Conservation (phyloP, 768 basidiomycete genomes). For the Naganishia randhawae region DNA sequence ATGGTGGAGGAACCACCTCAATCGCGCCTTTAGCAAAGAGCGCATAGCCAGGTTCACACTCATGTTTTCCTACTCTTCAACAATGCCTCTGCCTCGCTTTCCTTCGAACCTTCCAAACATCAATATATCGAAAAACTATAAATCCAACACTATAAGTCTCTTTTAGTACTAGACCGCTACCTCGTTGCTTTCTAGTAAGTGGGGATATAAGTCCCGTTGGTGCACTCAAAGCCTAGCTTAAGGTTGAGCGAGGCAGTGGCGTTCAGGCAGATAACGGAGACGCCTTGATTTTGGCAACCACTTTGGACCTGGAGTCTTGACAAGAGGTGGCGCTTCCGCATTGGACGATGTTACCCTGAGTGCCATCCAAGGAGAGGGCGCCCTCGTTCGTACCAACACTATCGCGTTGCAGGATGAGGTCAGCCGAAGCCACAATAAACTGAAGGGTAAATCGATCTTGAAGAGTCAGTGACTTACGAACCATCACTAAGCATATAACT, state of each 20-base stretch:
- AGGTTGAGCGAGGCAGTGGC: conserved; percentile 29
- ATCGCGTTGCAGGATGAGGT: neutral
- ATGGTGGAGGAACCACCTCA: too few species aligned
- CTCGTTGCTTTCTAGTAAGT: neutral
- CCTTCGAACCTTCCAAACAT: neutral
- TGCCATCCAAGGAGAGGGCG: conserved; percentile 33
- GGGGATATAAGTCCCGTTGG: conserved; percentile 33
- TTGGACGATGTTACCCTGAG: conserved; percentile 34
- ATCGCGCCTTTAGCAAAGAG: too few species aligned
- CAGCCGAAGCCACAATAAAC: neutral
- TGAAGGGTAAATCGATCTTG: conserved; percentile 4
- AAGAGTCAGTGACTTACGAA: conserved; percentile 33
- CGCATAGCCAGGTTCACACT: neutral
- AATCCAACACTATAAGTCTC: neutral
- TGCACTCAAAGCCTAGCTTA: conserved; percentile 34
- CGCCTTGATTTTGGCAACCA: conserved; percentile 30
- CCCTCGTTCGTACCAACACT: conserved; percentile 36
- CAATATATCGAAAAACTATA: neutral
- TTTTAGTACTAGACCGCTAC: neutral
- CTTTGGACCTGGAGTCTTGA: conserved; percentile 32
- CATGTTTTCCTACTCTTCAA: neutral
- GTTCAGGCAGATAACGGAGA: conserved; percentile 32
- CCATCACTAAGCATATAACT: conserved; percentile 35
- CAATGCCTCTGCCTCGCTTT: neutral
- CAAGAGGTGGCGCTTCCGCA: conserved; percentile 37